phyloP scores from a whole-genome alignment of 371 early-diverging fungal genomes.

The Rhizopus microsporus region DNA sequence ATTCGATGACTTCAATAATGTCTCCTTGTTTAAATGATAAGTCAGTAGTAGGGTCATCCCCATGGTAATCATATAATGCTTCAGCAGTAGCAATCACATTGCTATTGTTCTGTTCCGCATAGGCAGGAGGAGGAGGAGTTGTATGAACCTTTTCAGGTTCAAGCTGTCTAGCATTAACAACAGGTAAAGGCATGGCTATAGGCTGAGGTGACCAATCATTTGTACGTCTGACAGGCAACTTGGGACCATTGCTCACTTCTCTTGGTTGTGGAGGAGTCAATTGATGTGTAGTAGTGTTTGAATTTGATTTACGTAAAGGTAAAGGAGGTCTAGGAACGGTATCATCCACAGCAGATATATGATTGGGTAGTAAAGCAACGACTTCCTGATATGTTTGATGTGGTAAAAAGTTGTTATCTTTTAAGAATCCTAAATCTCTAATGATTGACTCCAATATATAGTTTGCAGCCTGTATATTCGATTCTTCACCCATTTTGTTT shows the following conservation, averaged over 20 bases:
- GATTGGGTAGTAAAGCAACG: conserved; percentile 33
- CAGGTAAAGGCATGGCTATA: conserved; percentile 11
- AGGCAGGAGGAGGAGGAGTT: conserved; percentile 34
- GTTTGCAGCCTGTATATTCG: conserved; percentile 29
- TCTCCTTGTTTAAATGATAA: conserved; percentile 54
- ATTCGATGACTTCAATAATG: conserved; percentile 51
- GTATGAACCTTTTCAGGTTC: conserved; percentile 20
- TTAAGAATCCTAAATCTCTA: conserved; percentile 42
- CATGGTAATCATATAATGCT: conserved; percentile 49
- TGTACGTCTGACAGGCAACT: conserved; percentile 39
- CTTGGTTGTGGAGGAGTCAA: conserved; percentile 21
- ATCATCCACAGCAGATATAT: conserved; percentile 5
- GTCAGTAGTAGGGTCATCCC: conserved; percentile 51
- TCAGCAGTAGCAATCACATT: conserved; percentile 29
- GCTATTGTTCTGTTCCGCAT: conserved; percentile 18
- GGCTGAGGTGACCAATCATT: conserved; percentile 25
- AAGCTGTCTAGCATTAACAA: conserved; percentile 2
- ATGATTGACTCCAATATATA: conserved; percentile 47
- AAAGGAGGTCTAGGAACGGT: conserved; percentile 32
- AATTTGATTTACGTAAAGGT: conserved; percentile 42
- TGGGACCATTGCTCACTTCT: conserved; percentile 22
- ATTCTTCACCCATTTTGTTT: conserved; percentile 22
- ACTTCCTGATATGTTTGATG: conserved; percentile 41
- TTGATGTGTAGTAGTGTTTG: conserved; percentile 8
- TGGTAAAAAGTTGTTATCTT: conserved; percentile 39